A percentile compares a stretch with the other conserved stretches of the same genome.
These are phyloP conservation scores for Salinomyces thailandicus DNA, from an alignment of 2,329 filamentous ascomycete genomes.

Conservation along the genomic window DNA sequence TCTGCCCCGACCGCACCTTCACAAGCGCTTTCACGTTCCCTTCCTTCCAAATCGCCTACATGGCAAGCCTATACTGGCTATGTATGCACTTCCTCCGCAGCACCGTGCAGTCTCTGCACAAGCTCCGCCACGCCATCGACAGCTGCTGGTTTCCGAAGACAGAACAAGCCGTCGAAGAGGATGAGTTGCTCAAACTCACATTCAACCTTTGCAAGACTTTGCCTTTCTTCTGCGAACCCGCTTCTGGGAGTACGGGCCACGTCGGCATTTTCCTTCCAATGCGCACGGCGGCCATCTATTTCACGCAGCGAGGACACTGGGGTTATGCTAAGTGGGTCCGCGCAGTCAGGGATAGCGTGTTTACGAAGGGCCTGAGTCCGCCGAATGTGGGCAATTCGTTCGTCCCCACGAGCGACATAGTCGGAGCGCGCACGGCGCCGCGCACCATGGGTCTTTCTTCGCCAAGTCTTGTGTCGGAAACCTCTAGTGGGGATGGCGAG, in stretches of 20 bases:
- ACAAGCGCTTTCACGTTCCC: slow-evolving; percentile 18
- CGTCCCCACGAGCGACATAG: too few relatives aligned
- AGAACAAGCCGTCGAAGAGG: slow-evolving; percentile 13
- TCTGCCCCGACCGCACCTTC: slow-evolving; percentile 18
- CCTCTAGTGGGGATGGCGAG: too few relatives aligned
- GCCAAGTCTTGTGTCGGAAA: too few relatives aligned
- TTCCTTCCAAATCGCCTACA: slow-evolving; percentile 21
- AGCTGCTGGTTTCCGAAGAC: slow-evolving; percentile 12
- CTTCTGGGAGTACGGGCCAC: slow-evolving; percentile 18
- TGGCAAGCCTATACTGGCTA: slow-evolving; percentile 23
- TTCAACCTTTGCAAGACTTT: slow-evolving; percentile 20
- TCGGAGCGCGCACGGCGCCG: too few relatives aligned
- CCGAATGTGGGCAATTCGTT: slow-evolving; percentile 9
- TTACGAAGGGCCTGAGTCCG: slow-evolving; percentile 18
- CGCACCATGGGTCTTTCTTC: too few relatives aligned
- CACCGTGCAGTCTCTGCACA: slow-evolving; percentile 15
- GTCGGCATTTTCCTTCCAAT: slow-evolving; percentile 24
- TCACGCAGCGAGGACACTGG: slow-evolving; percentile 18
- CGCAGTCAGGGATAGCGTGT: slow-evolving; percentile 14
- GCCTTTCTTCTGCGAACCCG: slow-evolving; percentile 21
- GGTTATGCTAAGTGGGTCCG: slow-evolving; percentile 17
- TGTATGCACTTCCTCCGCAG: slow-evolving; percentile 20
- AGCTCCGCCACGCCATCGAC: slow-evolving; percentile 10
- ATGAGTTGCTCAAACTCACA: slow-evolving; percentile 18
- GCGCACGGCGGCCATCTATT: slow-evolving; percentile 20